Conservation (phyloP, 2,329 filamentous ascomycete genomes). For the Lithohypha guttulata region DNA sequence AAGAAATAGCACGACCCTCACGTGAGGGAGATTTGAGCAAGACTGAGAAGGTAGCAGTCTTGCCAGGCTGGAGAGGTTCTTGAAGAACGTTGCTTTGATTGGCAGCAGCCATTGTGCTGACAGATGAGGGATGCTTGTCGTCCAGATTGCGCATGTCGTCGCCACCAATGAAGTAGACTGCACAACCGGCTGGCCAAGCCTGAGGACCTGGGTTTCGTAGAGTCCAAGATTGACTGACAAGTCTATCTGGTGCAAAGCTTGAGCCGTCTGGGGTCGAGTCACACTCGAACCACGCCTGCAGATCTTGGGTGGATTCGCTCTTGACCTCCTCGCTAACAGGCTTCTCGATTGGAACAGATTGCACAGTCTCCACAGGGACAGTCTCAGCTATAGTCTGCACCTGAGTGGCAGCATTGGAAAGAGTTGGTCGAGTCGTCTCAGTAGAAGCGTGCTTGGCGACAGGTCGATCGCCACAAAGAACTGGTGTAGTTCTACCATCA, state of each 20-base stretch:
- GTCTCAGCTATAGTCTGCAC: constrained; percentile 66
- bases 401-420: constrained; percentile 45
- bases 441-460: constrained; percentile 40
- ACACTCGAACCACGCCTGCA: constrained; percentile 59
- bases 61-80: constrained; percentile 57
- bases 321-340: too few species aligned
- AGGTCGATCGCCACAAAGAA: constrained; percentile 59
- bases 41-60: constrained; percentile 72
- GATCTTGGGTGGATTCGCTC: constrained; percentile 31
- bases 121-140: constrained; percentile 64
- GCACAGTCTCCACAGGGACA: constrained; percentile 45
- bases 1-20: constrained; percentile 74
- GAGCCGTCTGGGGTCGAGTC: constrained; percentile 75
- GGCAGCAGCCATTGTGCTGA: constrained; percentile 63
- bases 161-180: constrained; percentile 81
- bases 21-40: constrained; percentile 69
- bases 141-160: constrained; percentile 95
- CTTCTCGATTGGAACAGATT: constrained; percentile 12
- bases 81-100: constrained; percentile 72
- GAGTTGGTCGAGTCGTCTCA: constrained; percentile 39
- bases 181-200: constrained; percentile 80
- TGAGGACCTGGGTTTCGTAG: constrained; percentile 71
- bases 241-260: constrained; percentile 54
- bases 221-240: constrained; percentile 86
- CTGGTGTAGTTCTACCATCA: constrained; percentile 52